phyloP scores from a whole-genome alignment of 306 rosid genomes.

The Begonia fuchsioides region DNA sequence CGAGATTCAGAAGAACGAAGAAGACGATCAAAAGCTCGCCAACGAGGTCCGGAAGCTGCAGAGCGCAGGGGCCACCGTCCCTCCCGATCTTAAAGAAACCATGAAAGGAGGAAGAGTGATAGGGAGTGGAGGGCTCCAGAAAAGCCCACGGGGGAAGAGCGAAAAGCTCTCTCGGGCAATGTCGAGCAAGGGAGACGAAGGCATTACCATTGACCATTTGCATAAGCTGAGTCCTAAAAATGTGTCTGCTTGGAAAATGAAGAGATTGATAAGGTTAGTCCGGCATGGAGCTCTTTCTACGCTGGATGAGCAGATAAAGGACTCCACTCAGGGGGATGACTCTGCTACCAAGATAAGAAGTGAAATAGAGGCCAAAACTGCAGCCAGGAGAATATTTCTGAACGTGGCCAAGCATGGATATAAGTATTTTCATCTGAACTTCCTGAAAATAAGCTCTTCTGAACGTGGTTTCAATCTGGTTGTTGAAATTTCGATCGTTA shows the following conservation, averaged over 20 bases:
- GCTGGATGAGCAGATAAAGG: slow-evolving; percentile 50
- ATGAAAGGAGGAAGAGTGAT: slow-evolving; percentile 34
- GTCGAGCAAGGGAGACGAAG: slow-evolving; percentile 38
- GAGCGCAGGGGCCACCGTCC: slow-evolving; percentile 68
- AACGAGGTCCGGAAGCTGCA: slow-evolving; percentile 65
- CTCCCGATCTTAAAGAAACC: slow-evolving; percentile 47
- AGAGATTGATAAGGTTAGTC: slow-evolving; percentile 64
- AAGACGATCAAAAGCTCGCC: slow-evolving; percentile 57
- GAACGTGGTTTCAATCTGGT: too few species aligned
- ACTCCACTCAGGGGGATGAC: slow-evolving; percentile 33
- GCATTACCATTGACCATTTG: slow-evolving; percentile 57
- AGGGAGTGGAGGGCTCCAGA: slow-evolving; percentile 32
- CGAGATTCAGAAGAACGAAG: slow-evolving; percentile 43
- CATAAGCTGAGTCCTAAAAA: slow-evolving; percentile 66
- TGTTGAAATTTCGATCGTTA: too few species aligned
- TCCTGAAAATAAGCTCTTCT: too few species aligned
- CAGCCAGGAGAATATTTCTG: slow-evolving; percentile 66
- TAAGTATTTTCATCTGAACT: slow-evolving; percentile 43
- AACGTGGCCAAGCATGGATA: slow-evolving; percentile 63
- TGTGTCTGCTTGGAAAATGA: slow-evolving; percentile 93
- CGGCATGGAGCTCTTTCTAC: slow-evolving; percentile 54
- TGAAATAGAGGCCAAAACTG: slow-evolving; percentile 62
- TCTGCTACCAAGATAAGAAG: slow-evolving; percentile 44
- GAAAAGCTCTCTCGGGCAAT: slow-evolving; percentile 22
- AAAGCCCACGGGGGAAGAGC: slow-evolving; percentile 31